Evolutionary conservation across 2,329 filamentous ascomycete genomes (phyloP).

Genomic region (Stagonosporopsis cucurbitacearum): DNA sequence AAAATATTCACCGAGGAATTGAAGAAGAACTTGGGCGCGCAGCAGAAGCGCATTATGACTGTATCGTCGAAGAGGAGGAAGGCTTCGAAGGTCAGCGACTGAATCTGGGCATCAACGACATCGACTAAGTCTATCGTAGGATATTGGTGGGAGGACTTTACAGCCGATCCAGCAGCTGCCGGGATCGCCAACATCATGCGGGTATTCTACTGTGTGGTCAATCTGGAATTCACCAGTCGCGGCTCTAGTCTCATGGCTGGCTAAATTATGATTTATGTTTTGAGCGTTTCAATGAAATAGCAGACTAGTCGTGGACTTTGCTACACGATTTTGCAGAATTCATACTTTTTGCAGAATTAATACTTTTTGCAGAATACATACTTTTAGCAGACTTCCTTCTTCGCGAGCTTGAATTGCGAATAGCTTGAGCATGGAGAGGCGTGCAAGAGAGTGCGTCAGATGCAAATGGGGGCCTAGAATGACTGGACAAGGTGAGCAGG

Average conservation of each 20-base stretch:
- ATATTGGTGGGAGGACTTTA: neutral
- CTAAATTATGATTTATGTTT: neutral
- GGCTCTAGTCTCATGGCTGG: constrained; percentile 3
- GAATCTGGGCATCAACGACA: neutral
- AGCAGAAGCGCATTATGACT: constrained; percentile 27
- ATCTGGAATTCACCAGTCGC: constrained; percentile 9
- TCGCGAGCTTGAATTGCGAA: neutral
- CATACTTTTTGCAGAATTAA: neutral
- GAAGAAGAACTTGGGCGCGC: constrained; percentile 25
- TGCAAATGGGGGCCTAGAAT: no score
- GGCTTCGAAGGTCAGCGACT: constrained; percentile 9
- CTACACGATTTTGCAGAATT: neutral
- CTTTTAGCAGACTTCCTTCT: neutral
- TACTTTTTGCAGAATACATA: neutral
- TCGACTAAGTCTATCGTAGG: constrained; percentile 7
- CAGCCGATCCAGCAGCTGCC: neutral
- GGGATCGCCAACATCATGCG: neutral
- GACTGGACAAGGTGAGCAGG: no score
- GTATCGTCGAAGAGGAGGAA: constrained; percentile 11
- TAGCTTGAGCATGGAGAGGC: no score
- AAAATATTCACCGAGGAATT: constrained; percentile 27
- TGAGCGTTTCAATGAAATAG: neutral
- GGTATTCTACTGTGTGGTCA: neutral
- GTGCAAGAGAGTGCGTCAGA: no score
- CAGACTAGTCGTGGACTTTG: neutral